Base-by-base conservation (phyloP, 441 rosid species). In the Populus hybrid region DNA sequence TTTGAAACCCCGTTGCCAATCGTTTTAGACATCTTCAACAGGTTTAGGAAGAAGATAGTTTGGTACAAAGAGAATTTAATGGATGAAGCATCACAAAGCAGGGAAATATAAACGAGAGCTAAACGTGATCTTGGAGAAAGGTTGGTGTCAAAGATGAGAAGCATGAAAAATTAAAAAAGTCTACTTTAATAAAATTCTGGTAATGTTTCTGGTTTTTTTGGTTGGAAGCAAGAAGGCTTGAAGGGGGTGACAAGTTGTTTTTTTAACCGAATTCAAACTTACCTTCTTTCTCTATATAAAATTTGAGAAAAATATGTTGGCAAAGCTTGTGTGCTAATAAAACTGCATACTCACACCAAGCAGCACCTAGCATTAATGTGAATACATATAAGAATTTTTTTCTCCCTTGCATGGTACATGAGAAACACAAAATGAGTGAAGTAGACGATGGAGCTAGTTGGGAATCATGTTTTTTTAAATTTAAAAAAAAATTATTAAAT, bases 61-160 rank as follows among this genome's bases (percentile, higher is more conserved):
- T 28, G 82, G 61, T 72, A 21, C 11, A 50, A 67, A 70, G 73
- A 70, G 5, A 68, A 64, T 18, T 75, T 77, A 68, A 67, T 80
- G 82, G 30, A 28, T 23, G 67, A 72, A 72, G n/a, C 61, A 71
- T 61, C 67, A 81, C 9, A 70, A 34, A 69, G 35, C 70, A 40
- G 76, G 71, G 71, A 84, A 81, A 77, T 87, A 88, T 89, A 89
- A 84, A 87, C 77, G 81, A 80, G 80, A 79, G 85, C 65, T 63
- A 34, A 50, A 78, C 70, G 59, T 73, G 84, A 79, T 83, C 50
- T 86, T 82, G 96, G 89, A 76, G 89, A 79, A 83, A 85, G 85
- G 84, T 88, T 87, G 94, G 94, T 88, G 83, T 76, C 23, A 75
- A 78, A 84, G 79, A 87, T 75, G 82, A 78, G 61, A 78, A 76